phyloP scores from a whole-genome alignment of 495 filamentous ascomycete species.

The Aeminium ludgeri region DNA sequence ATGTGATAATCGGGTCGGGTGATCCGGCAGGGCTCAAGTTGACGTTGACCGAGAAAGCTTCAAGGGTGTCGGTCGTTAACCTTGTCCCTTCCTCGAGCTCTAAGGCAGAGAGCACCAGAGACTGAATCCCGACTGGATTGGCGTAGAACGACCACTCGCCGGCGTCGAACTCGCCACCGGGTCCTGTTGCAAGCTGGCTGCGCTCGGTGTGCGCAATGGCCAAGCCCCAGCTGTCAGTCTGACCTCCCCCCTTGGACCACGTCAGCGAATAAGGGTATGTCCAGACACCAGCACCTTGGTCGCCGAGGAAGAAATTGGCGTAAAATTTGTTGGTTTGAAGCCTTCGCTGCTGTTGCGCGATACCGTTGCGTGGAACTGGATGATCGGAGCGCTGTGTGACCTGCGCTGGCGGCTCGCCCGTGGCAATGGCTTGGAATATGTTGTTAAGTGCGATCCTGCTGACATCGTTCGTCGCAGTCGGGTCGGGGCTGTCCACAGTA shows the following conservation, averaged over 20 bases:
- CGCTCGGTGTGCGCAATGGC: slow-evolving; percentile 54
- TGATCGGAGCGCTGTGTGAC: slow-evolving; percentile 22
- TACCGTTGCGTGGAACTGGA: slow-evolving; percentile 19
- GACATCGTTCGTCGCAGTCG: slow-evolving; percentile 11
- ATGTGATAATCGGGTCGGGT: slow-evolving; percentile 42
- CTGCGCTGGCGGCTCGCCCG: slow-evolving; percentile 20
- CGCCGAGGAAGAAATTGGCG: slow-evolving; percentile 68
- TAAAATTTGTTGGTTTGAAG: slow-evolving; percentile 87
- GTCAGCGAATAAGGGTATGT: slow-evolving; percentile 72
- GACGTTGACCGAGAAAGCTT: slow-evolving; percentile 56
- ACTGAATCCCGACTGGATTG: slow-evolving; percentile 69
- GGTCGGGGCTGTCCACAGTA: slow-evolving; percentile 16
- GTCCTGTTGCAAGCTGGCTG: slow-evolving; percentile 45
- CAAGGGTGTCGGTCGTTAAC: slow-evolving; percentile 45
- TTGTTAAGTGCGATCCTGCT: slow-evolving; percentile 13
- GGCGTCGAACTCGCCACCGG: slow-evolving; percentile 33
- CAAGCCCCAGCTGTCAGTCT: slow-evolving; percentile 56
- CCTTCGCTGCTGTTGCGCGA: slow-evolving; percentile 31
- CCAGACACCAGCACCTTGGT: slow-evolving; percentile 52
- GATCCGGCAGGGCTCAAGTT: slow-evolving; percentile 40
- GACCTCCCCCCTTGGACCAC: slow-evolving; percentile 57
- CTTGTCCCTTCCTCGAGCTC: slow-evolving; percentile 46
- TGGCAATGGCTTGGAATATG: slow-evolving; percentile 25
- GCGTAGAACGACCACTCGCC: slow-evolving; percentile 41
- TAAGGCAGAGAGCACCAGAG: slow-evolving; percentile 56